Evolutionary conservation across 768 basidiomycete species (phyloP).

Genomic region (Exsudoporus frostii): DNA sequence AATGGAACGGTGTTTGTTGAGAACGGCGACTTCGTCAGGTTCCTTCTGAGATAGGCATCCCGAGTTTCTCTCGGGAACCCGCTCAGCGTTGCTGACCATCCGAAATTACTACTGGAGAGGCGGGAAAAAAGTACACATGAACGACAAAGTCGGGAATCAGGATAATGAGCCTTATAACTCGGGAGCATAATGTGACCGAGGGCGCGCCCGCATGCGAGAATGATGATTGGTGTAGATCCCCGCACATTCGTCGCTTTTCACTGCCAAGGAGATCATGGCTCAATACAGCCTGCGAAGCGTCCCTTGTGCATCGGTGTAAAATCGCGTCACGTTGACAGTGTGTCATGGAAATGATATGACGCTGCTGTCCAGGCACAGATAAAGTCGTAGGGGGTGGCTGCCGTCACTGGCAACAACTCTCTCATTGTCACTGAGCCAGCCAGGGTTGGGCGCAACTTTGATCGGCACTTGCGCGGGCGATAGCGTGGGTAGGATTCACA

Average conservation of each 20-base stretch:
- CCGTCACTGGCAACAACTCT: background rate
- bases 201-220: slow-evolving; percentile 1
- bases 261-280: slow-evolving; percentile 3
- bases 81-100: slow-evolving; percentile 9
- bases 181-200: slow-evolving; percentile 1
- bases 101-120: slow-evolving; percentile 2
- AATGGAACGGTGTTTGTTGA: slow-evolving; percentile 69
- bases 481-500: slow-evolving; percentile 19
- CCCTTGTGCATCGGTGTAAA: background rate
- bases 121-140: background rate
- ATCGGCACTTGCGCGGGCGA: background rate
- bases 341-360: background rate
- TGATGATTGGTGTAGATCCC: slow-evolving; percentile 13
- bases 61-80: background rate
- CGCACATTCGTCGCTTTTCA: slow-evolving; percentile 22
- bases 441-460: background rate
- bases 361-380: slow-evolving; percentile 5
- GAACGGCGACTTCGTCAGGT: slow-evolving; percentile 18
- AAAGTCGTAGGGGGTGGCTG: background rate
- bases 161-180: slow-evolving; percentile 13
- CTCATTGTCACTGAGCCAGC: background rate
- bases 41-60: background rate
- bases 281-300: background rate
- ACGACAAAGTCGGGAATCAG: background rate
- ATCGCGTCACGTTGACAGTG: slow-evolving; percentile 1